phyloP scores from a whole-genome alignment of 2,329 filamentous ascomycete genomes.

The Claviceps fusiformis region DNA sequence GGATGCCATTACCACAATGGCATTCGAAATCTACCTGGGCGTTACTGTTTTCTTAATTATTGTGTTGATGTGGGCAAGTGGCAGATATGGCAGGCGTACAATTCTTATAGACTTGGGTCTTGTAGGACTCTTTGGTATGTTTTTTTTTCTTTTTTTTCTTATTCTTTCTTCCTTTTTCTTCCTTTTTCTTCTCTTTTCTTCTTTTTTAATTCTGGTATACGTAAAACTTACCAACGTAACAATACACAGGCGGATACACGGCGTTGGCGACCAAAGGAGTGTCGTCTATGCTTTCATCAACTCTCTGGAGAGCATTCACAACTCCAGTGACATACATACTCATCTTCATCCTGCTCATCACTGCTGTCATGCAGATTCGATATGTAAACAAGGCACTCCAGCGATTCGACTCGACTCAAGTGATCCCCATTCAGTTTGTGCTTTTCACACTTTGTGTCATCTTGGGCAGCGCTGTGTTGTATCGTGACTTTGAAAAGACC shows the following conservation, averaged over 20 bases:
- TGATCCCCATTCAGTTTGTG: conserved; percentile 96
- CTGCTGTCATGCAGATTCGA: conserved; percentile 91
- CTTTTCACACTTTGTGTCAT: conserved; percentile 94
- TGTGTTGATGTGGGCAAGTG: conserved; percentile 68
- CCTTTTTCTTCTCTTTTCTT: too few relatives aligned
- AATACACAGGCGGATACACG: conserved; percentile 68
- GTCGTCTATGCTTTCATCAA: conserved; percentile 85
- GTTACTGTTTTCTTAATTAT: conserved; percentile 63
- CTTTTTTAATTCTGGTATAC: too few relatives aligned
- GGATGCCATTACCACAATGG: conserved; percentile 73
- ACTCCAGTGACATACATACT: conserved; percentile 87
- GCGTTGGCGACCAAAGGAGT: conserved; percentile 92
- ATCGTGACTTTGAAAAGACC: conserved; percentile 85
- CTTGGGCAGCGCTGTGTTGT: conserved; percentile 80
- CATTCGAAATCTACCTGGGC: conserved; percentile 81
- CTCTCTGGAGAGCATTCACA: conserved; percentile 73
- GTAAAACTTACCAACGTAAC: too few relatives aligned
- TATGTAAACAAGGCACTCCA: conserved; percentile 84
- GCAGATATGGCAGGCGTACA: conserved; percentile 67
- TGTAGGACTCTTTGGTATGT: conserved; percentile 79
- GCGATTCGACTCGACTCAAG: conserved; percentile 90
- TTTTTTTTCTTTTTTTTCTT: conserved; percentile 6
- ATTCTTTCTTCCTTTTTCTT: conserved; percentile 10
- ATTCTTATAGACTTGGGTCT: conserved; percentile 88
- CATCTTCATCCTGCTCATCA: conserved; percentile 63